A percentile compares a stretch with the other conserved stretches of the same genome.
Conservation (phyloP, 768 basidiomycete genomes). For the Leccinellum albellum region DNA sequence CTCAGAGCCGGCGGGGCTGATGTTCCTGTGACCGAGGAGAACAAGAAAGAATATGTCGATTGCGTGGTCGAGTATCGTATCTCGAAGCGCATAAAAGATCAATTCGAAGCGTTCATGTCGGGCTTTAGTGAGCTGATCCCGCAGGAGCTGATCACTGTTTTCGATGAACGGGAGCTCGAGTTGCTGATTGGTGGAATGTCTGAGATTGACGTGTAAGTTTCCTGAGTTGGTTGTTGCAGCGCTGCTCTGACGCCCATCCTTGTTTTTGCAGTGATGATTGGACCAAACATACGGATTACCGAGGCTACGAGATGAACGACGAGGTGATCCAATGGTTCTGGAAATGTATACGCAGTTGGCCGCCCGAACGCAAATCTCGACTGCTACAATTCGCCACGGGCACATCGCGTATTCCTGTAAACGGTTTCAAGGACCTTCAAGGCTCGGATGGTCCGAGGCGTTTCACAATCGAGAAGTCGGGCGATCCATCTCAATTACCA, state of each 20-base stretch:
- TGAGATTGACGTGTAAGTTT: conserved; percentile 92
- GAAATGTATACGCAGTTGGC: conserved; percentile 98
- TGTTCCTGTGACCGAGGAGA: conserved; percentile 88
- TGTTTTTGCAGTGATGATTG: conserved; percentile 72
- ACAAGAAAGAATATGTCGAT: conserved; percentile 99
- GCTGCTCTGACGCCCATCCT: background rate
- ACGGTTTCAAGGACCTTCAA: conserved; percentile 97
- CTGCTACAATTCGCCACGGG: conserved; percentile 96
- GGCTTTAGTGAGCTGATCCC: conserved; percentile 99
- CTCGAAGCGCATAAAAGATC: conserved; percentile 94
- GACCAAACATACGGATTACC: conserved; percentile 99
- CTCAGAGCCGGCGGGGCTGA: conserved; percentile 87
- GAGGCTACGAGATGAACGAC: conserved; percentile 92
- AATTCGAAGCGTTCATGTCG: conserved; percentile 99
- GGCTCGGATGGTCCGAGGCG: conserved; percentile 95
- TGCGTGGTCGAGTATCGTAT: conserved; percentile 95
- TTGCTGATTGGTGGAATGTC: conserved; percentile 98
- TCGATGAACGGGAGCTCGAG: conserved; percentile 97
- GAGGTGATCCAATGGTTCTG: conserved; percentile 99
- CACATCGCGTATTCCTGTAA: conserved; percentile 95
- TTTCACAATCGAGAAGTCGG: conserved; percentile 98
- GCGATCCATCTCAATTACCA: conserved; percentile 92
- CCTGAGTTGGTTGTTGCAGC: background rate
- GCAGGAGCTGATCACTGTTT: conserved; percentile 95
- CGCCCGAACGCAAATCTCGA: conserved; percentile 95